Base-by-base conservation (phyloP, 2,329 filamentous ascomycete genomes). In the Emergomyces orientalis region DNA sequence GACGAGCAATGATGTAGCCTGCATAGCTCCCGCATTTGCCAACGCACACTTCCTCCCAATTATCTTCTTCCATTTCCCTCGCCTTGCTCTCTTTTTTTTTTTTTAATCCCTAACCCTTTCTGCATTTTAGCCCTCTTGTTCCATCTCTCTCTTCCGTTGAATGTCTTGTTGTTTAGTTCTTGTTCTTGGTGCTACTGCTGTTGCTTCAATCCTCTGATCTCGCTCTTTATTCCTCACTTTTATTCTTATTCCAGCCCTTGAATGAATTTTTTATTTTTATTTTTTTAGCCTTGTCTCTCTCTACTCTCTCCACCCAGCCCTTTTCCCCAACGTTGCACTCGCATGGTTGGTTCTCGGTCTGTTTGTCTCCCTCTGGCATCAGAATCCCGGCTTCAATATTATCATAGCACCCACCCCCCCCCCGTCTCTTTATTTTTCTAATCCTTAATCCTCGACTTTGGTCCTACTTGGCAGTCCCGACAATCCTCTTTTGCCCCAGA, bases 1-100 rank as follows among this genome's bases (percentile, higher is more conserved):
- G 51, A 54, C 30, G 30, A 54, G n/a, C 55, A 43, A 57, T 57
- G 55, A 57, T 57, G 55, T 57, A 25, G 37, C 37, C 55, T 57
- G 55, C 55, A 57, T 37, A 19, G 55, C 37, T 39, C 55, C 37
- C 55, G 37, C 37, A 41, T 57, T 41, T 57, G 55, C 55, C 55
- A 57, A 30, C 55, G 37, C 55, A 57, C 43, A 22, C 37, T n/a
- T n/a, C 11, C n/a, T n/a, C 55, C 55, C 55, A 39, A 57, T 54
- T 32, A 34, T 27, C 14, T 30, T 19, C 25, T 11, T 4, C 3
- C 51, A 43, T 57, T n/a, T n/a, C 37, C 25, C n/a, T 39, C 37
- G 34, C 34, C 55, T 57, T 34, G 32, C 25, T 30, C 14, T n/a
- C 9, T n/a, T n/a, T n/a, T 19, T 43, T 34, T 30, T 52, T 52